Base-by-base conservation (phyloP, 2,329 filamentous ascomycete species). In the Dryadomyces quercivorus region DNA sequence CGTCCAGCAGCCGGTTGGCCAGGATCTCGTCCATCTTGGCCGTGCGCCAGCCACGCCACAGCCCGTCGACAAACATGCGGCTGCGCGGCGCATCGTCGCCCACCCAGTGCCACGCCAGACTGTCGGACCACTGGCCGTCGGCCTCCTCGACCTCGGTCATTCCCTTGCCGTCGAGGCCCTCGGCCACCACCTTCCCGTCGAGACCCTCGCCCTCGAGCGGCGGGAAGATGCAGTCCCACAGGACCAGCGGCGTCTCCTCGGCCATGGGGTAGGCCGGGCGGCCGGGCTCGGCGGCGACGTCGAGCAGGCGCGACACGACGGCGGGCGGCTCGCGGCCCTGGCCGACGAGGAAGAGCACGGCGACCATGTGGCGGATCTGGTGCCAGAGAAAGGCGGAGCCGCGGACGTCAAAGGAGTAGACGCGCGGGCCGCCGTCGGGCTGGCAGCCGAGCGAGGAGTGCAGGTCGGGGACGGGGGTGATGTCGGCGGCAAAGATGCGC, bases 331-430 rank as follows among this genome's bases (percentile, higher is more conserved):
- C 93, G 16, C 95, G 78, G 0, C 89, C 83, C 70, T 98, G 93
- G 31, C 88, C 93, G 9, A 97, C 83, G 12, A 93, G 75, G 72
- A 98, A 97, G n/a, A 98, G 74, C 7, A 97, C 75, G 16, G 85
- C 81, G n/a, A 94, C 84, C 81, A 98, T 91, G 72, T 92, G 88
- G 22, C 93, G 84, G 61, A 98, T 94, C 71, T 98, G 93, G 70
- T 98, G 93, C 93, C 93, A 98, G 49, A 98, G 72, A 69, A 98
- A 98, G 1, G 91, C 93, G 8, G 86, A 90, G 20, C 93, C 93
- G 61, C 91, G 82, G 44, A 98, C 82, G 56, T 85, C 84, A 69
- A 98, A 94, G 58, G 85, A 84, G 71, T 94, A 97, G 15, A 96
- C 78, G 64, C 88, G 87, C 7, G 82, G 77, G 53, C 69, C 64